Base-by-base conservation (phyloP, 1,139 yeast genomes). In the Debaryomyces nepalensis region DNA sequence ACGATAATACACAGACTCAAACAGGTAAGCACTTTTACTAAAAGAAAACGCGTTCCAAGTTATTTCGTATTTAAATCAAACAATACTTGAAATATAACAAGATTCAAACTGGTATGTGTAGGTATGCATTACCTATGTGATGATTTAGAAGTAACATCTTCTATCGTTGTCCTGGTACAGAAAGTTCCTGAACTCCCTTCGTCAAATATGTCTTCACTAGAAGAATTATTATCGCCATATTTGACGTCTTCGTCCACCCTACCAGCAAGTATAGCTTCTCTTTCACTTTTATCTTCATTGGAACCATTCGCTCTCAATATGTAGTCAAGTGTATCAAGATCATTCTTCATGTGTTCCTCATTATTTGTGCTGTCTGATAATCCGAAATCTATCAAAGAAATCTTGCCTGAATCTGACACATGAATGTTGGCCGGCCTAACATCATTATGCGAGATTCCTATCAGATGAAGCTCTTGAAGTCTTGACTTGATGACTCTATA, bases 371-470 rank as follows among this genome's bases (percentile, higher is more conserved):
- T n/a, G n/a, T n/a, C n/a, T n/a, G n/a, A n/a, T n/a, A n/a, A n/a
- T n/a, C n/a, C n/a, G n/a, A n/a, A n/a, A n/a, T n/a, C n/a, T n/a
- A n/a, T n/a, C n/a, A n/a, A n/a, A n/a, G n/a, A n/a, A n/a, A n/a
- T n/a, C n/a, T n/a, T n/a, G n/a, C n/a, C n/a, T n/a, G 32, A 23
- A 26, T 23, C 19, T 12, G 38, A 34, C 14, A 34, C 38, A 34
- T 34, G 33, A 16, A 34, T 4, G 20, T 34, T 34, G 2, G 29
- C 11, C 4, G 14, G 32, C 20, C 39, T 36, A 26, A 36, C 32
- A 36, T 36, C 33, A 27, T 36, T 36, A 26, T 36, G 39, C 6
- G 39, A 16, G 9, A 36, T 27, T 10, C 39, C 26, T 20, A 20
- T 8, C 36, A 32, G 36, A 32, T 32, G 36, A 32, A 32, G 23